Conservation (phyloP, 768 basidiomycete species). For the Cystobasidiopsis lactophilus region DNA sequence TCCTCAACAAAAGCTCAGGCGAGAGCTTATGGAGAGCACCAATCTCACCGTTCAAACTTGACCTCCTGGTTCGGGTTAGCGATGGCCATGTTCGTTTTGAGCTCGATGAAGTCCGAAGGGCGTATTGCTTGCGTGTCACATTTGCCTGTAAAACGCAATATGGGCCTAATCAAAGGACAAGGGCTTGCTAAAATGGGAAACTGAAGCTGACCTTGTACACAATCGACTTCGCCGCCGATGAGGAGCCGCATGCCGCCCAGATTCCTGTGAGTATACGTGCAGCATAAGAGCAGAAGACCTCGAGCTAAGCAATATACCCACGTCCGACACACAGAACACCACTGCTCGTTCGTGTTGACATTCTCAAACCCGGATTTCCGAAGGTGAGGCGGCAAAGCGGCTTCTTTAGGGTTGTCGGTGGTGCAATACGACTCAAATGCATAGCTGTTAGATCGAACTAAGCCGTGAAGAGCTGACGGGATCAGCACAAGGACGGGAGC, state of each 20-base stretch:
- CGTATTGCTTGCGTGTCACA: too few species aligned
- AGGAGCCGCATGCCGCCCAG: conserved; percentile 47
- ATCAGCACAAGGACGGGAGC: too few species aligned
- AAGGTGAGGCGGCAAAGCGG: conserved; percentile 16
- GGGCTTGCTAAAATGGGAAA: not conserved
- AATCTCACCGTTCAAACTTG: conserved; percentile 60
- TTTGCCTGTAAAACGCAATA: too few species aligned
- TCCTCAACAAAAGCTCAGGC: not conserved
- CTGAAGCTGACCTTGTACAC: conserved; percentile 30
- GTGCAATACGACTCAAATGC: conserved; percentile 80
- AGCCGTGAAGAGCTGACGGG: too few species aligned
- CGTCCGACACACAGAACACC: conserved; percentile 74
- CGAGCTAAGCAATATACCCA: conserved; percentile 27
- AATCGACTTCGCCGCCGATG: conserved; percentile 80
- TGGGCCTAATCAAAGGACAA: too few species aligned
- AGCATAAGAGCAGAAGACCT: too few species aligned
- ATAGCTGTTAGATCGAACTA: conserved; percentile 29
- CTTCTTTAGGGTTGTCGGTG: conserved; percentile 9
- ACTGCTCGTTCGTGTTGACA: conserved; percentile 70
- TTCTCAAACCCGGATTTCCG: conserved; percentile 23
- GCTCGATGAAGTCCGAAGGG: conserved; percentile 34
- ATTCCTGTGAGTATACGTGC: too few species aligned
- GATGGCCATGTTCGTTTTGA: conserved; percentile 64
- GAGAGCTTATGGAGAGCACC: too few species aligned
- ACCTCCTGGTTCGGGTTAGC: conserved; percentile 37